These are phyloP conservation scores for Amanita pallidorosea DNA, from an alignment of 768 basidiomycete species.

Conservation along the genomic window DNA sequence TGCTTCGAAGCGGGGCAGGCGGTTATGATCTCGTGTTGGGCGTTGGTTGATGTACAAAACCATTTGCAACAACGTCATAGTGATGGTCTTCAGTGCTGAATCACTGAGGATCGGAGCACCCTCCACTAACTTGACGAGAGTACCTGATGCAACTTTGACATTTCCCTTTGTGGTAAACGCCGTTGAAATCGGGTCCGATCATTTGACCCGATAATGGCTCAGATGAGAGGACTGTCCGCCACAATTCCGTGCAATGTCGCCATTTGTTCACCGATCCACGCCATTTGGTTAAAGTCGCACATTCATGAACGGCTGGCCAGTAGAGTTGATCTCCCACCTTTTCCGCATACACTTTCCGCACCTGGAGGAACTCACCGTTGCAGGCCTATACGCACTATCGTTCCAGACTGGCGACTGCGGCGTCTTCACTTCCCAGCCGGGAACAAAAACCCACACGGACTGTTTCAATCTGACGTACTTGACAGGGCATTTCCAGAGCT, in stretches of 20 bases:
- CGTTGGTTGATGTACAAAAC: too few species aligned
- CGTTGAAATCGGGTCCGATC: too few species aligned
- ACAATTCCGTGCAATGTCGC: slow-evolving; percentile 14
- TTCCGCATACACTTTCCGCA: slow-evolving; percentile 31
- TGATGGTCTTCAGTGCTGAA: too few species aligned
- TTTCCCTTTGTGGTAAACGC: too few species aligned
- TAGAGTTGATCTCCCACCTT: slow-evolving; percentile 32
- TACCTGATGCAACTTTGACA: too few species aligned
- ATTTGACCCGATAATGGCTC: too few species aligned
- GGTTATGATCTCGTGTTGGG: too few species aligned
- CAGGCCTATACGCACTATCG: slow-evolving; percentile 42
- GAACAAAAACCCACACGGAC: slow-evolving; percentile 38
- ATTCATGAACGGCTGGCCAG: slow-evolving; percentile 26
- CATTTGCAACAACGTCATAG: too few species aligned
- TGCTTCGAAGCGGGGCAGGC: too few species aligned
- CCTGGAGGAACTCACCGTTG: slow-evolving; percentile 29
- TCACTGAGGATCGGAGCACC: too few species aligned
- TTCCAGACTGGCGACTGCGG: slow-evolving; percentile 19
- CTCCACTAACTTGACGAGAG: too few species aligned
- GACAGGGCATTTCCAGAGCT: slow-evolving; percentile 28
- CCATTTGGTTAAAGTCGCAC: not conserved
- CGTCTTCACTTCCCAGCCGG: slow-evolving; percentile 32
- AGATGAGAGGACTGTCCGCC: too few species aligned
- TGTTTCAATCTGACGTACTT: slow-evolving; percentile 28
- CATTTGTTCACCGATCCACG: slow-evolving; percentile 16